Conservation (phyloP, 257 asterid genomes). For the Ehretia macrophylla region DNA sequence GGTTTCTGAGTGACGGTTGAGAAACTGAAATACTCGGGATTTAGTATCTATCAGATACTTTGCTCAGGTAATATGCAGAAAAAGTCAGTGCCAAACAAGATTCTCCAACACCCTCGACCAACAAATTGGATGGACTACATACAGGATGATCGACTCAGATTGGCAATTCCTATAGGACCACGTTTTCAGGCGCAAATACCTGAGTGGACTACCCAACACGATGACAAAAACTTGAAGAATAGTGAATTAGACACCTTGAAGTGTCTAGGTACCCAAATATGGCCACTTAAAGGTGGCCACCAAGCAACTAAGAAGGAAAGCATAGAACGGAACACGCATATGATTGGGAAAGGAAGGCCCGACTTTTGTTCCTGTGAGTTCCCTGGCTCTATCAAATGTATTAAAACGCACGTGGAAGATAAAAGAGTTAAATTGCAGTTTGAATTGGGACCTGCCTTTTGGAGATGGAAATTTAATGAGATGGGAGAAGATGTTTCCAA, state of each 20-base stretch:
- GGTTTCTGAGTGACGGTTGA: too few species aligned
- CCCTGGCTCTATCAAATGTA: constrained; percentile 21
- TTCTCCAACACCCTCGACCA: neutral
- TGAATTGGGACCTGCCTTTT: constrained; percentile 27
- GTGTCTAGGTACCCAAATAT: constrained; percentile 19
- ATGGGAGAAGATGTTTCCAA: constrained; percentile 25
- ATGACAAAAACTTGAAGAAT: neutral
- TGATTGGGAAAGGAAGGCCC: constrained; percentile 22
- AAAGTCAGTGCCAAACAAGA: neutral
- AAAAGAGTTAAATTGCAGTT: constrained; percentile 13
- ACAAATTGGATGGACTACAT: constrained; percentile 24
- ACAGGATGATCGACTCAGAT: constrained; percentile 13
- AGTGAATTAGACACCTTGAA: neutral
- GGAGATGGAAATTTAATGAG: constrained; percentile 20
- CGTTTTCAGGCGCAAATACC: constrained; percentile 33
- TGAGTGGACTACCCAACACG: neutral
- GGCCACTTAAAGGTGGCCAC: constrained; percentile 2
- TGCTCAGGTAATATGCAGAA: neutral
- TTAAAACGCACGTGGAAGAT: constrained; percentile 13
- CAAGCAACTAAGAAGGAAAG: neutral
- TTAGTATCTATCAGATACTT: neutral
- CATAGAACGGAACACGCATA: neutral
- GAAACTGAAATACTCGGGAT: too few species aligned
- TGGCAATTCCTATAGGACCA: constrained; percentile 27
- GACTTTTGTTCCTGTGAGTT: constrained; percentile 8